phyloP scores from a whole-genome alignment of 345 rosid species.

The Durio zibethinus region DNA sequence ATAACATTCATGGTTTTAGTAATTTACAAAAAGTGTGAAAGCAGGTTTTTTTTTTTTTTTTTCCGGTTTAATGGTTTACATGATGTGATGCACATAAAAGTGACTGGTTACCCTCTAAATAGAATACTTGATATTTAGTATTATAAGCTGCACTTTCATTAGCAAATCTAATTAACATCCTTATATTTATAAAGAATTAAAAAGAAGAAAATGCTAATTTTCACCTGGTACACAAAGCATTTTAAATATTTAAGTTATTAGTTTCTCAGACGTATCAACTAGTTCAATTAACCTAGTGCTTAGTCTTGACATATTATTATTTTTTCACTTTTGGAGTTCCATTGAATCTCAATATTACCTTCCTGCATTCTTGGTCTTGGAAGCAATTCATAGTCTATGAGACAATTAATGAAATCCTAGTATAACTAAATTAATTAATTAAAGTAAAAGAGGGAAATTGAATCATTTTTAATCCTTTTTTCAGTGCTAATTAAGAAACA shows the following conservation, averaged over 20 bases:
- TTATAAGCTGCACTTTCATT: neutral
- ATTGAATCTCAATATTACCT: neutral
- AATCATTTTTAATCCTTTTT: neutral
- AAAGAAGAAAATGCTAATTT: neutral
- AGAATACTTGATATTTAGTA: neutral
- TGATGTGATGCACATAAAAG: neutral
- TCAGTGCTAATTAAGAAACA: conserved; percentile 4
- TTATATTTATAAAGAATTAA: neutral
- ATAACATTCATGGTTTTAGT: neutral
- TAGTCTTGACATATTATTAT: neutral
- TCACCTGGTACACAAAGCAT: neutral
- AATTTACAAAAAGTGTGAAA: neutral
- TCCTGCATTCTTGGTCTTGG: neutral
- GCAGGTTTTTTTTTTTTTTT: too few species aligned
- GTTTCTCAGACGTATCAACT: neutral
- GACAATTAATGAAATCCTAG: neutral
- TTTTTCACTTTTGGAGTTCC: neutral
- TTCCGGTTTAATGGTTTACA: neutral
- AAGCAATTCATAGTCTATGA: neutral
- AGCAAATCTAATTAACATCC: neutral
- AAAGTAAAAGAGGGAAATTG: neutral
- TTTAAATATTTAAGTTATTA: neutral
- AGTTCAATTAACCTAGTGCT: neutral
- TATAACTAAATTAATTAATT: neutral
- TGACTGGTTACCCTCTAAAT: neutral